Conservation (phyloP, 441 rosid genomes). For the Bruguiera hainesii region DNA sequence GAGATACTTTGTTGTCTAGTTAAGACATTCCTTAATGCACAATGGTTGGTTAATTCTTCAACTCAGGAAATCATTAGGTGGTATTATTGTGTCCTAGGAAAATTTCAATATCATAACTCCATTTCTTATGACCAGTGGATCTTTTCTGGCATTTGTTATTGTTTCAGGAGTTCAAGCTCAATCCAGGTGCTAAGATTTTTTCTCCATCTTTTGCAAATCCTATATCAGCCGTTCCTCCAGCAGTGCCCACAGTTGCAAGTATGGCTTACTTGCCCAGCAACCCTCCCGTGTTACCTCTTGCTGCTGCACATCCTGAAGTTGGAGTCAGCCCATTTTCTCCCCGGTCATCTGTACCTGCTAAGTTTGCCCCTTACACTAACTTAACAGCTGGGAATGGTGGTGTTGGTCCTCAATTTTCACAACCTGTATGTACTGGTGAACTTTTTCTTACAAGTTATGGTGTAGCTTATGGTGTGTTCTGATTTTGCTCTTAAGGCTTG, state of each 20-base stretch:
- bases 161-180: conserved; percentile 77
- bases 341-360: conserved; percentile 46
- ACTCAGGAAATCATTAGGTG: neutral
- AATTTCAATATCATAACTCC: conserved; percentile 3
- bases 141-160: conserved; percentile 10
- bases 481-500: neutral
- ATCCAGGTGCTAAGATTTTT: conserved; percentile 75
- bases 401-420: conserved; percentile 43
- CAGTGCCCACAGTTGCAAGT: conserved; percentile 41
- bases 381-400: conserved; percentile 46
- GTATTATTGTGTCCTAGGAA: conserved; percentile 14
- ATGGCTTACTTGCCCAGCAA: conserved; percentile 48
- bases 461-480: too few relatives aligned
- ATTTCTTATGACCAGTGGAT: neutral
- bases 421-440: conserved; percentile 47
- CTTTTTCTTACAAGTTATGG: neutral
- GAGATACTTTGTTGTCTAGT: neutral
- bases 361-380: conserved; percentile 51
- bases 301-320: conserved; percentile 49
- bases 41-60: neutral
- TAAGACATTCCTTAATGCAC: neutral
- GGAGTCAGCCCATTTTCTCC: conserved; percentile 46
- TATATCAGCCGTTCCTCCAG: conserved; percentile 40
- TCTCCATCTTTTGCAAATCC: conserved; percentile 59
- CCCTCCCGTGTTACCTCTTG: conserved; percentile 42